These are phyloP conservation scores for Hyphopichia fennica DNA, from an alignment of 1,139 yeast genomes.

Conservation along the genomic window DNA sequence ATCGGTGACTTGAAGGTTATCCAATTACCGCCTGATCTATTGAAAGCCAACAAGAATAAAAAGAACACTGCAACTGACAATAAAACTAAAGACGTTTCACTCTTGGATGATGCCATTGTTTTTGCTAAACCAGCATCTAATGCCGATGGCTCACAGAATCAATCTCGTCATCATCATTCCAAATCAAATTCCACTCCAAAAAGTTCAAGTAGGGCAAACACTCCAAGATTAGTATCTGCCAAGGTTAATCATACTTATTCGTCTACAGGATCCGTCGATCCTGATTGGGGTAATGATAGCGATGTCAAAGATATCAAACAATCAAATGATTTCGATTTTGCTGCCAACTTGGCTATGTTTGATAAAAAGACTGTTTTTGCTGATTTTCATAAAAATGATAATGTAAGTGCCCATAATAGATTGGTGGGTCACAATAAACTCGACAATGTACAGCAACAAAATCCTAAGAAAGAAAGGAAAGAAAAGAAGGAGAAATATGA, in stretches of 20 bases:
- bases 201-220: constrained; percentile 10
- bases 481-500: constrained; percentile 52
- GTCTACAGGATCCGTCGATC: constrained; percentile 14
- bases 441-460: constrained; percentile 18
- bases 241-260: constrained; percentile 5
- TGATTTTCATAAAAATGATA: constrained; percentile 67
- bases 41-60: constrained; percentile 14
- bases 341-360: constrained; percentile 76
- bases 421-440: constrained; percentile 74
- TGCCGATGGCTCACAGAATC: not conserved
- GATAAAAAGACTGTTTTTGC: constrained; percentile 81
- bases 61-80: constrained; percentile 3
- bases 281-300: constrained; percentile 49
- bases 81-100: constrained; percentile 3
- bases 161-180: not conserved
- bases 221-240: constrained; percentile 14
- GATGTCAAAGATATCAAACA: constrained; percentile 50
- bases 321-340: constrained; percentile 81
- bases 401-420: constrained; percentile 58
- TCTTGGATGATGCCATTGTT: constrained; percentile 29
- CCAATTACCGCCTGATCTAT: constrained; percentile 43
- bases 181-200: not conserved
- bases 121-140: constrained; percentile 16
- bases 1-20: constrained; percentile 52
- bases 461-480: constrained; percentile 16